These are phyloP conservation scores for Tylopilus sp. DNA, from an alignment of 768 basidiomycete species.

Conservation along the genomic window DNA sequence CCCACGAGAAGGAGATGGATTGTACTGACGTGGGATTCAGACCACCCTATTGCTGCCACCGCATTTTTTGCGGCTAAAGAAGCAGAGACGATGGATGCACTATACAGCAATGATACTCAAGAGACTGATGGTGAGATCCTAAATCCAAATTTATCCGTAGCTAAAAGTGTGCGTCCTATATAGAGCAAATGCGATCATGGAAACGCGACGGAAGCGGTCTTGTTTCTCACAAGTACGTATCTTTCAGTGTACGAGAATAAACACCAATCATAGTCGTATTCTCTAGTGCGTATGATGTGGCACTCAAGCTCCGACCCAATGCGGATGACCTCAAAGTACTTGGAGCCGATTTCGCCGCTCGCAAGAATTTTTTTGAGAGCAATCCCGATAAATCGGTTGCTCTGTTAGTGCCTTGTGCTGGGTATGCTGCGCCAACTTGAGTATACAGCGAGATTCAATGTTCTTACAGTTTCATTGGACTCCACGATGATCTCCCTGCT, in stretches of 20 bases:
- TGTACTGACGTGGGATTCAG: slow-evolving; percentile 1
- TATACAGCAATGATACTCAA: slow-evolving; percentile 39
- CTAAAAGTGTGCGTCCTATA: not conserved
- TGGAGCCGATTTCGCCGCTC: slow-evolving; percentile 42
- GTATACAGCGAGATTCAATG: not conserved
- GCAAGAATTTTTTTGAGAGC: slow-evolving; percentile 52
- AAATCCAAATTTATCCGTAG: slow-evolving; percentile 6
- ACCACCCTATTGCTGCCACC: slow-evolving; percentile 30
- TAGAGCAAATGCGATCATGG: slow-evolving; percentile 35
- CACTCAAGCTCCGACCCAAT: slow-evolving; percentile 54
- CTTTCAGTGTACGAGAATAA: not conserved
- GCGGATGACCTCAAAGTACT: slow-evolving; percentile 47
- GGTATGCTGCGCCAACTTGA: slow-evolving; percentile 26
- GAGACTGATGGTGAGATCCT: slow-evolving; percentile 38
- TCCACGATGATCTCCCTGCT: slow-evolving; percentile 7
- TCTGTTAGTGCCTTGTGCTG: slow-evolving; percentile 40
- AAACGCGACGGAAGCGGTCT: slow-evolving; percentile 42
- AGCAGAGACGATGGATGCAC: slow-evolving; percentile 46
- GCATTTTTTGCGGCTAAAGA: slow-evolving; percentile 42
- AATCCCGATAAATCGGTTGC: slow-evolving; percentile 56
- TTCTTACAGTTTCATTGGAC: slow-evolving; percentile 9
- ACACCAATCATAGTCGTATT: not conserved
- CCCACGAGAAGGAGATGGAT: not conserved
- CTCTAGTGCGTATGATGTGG: slow-evolving; percentile 49
- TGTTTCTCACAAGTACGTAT: slow-evolving; percentile 53